These are phyloP conservation scores for Sphaerulina populicola DNA, from an alignment of 2,329 filamentous ascomycete species.

Conservation along the genomic window DNA sequence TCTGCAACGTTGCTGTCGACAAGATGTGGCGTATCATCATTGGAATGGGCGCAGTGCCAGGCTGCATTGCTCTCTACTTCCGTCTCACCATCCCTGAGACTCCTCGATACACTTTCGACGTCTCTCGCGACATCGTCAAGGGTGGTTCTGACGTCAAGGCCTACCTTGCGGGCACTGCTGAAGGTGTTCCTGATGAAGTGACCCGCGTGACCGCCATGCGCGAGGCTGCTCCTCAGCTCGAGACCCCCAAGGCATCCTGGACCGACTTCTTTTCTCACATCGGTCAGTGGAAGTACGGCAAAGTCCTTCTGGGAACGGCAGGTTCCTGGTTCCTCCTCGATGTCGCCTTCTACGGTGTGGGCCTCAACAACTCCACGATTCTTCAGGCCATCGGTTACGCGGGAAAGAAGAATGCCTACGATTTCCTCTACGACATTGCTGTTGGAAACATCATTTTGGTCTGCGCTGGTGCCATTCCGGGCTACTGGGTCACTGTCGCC, in stretches of 20 bases:
- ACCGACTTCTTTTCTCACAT: constrained; percentile 65
- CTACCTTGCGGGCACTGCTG: constrained; percentile 59
- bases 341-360: constrained; percentile 50
- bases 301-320: constrained; percentile 67
- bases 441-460: constrained; percentile 72
- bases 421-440: constrained; percentile 64
- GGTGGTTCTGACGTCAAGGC: constrained; percentile 63
- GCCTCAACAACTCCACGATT: constrained; percentile 68
- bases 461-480: constrained; percentile 68
- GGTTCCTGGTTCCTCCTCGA: constrained; percentile 80
- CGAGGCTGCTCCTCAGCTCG: constrained; percentile 48
- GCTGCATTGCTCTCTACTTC: constrained; percentile 75
- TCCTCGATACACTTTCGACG: constrained; percentile 78
- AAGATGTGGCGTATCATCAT: constrained; percentile 82
- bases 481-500: constrained; percentile 73
- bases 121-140: constrained; percentile 65
- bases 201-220: constrained; percentile 52
- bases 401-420: constrained; percentile 54
- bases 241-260: constrained; percentile 63
- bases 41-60: constrained; percentile 71
- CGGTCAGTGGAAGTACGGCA: constrained; percentile 59
- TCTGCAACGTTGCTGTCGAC: constrained; percentile 64
- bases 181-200: constrained; percentile 59
- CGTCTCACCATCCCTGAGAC: constrained; percentile 82
- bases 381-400: constrained; percentile 61